Evolutionary conservation across 495 filamentous ascomycete species (phyloP).

Genomic region (Articulospora tetracladia): DNA sequence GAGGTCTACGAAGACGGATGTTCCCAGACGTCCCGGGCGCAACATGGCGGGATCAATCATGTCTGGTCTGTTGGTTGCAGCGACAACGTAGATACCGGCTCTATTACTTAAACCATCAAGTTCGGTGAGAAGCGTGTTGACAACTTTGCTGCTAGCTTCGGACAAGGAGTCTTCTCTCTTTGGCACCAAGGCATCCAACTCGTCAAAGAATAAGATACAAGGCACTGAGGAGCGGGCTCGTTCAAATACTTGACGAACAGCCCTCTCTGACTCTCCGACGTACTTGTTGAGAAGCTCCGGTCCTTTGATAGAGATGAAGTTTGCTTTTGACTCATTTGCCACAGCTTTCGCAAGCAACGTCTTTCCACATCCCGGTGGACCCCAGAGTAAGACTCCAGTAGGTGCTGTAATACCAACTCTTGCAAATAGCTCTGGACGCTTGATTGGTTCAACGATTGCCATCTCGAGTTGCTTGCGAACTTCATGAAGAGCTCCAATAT

Average conservation of each 20-base stretch:
- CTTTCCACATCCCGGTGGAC: slow-evolving; percentile 95
- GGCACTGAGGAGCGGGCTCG: slow-evolving; percentile 83
- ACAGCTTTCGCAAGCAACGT: slow-evolving; percentile 95
- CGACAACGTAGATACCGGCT: slow-evolving; percentile 88
- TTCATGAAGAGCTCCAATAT: slow-evolving; percentile 80
- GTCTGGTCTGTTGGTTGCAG: slow-evolving; percentile 91
- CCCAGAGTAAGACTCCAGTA: slow-evolving; percentile 92
- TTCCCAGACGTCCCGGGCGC: slow-evolving; percentile 85
- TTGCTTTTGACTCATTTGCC: slow-evolving; percentile 90
- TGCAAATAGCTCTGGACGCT: slow-evolving; percentile 73
- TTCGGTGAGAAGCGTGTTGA: slow-evolving; percentile 96
- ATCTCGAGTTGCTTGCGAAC: slow-evolving; percentile 80
- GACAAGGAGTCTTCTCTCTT: slow-evolving; percentile 75
- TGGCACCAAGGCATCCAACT: slow-evolving; percentile 89
- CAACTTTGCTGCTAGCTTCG: slow-evolving; percentile 82
- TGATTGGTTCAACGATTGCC: slow-evolving; percentile 92
- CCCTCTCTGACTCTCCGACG: slow-evolving; percentile 91
- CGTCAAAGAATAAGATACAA: slow-evolving; percentile 97
- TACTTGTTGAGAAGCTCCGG: slow-evolving; percentile 94
- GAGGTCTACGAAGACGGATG: slow-evolving; percentile 84
- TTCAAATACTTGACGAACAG: slow-evolving; percentile 88
- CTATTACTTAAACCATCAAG: slow-evolving; percentile 82
- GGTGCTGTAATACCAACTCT: slow-evolving; percentile 83
- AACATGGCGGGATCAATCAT: slow-evolving; percentile 97
- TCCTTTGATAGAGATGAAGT: slow-evolving; percentile 97